Conservation (phyloP, 2,329 filamentous ascomycete genomes). For the Aschersonia sp. region DNA sequence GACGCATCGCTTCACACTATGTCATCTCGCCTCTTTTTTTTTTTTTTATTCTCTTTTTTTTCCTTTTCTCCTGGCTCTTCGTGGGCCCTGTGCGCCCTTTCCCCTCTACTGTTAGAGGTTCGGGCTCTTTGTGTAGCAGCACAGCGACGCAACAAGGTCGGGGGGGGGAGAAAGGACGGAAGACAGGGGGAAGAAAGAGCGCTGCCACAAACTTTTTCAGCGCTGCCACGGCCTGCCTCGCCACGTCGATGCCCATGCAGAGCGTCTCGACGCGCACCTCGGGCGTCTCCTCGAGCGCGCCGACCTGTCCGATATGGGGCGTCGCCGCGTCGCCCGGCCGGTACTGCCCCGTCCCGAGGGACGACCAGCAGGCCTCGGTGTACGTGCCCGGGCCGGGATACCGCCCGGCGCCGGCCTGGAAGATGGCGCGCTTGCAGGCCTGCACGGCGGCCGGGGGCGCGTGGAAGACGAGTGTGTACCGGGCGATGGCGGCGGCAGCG, state of each 20-base stretch:
- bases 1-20: too few relatives aligned
- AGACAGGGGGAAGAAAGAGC: background rate
- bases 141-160: background rate
- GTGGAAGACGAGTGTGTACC: slow-evolving; percentile 33
- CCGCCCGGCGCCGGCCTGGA: slow-evolving; percentile 40
- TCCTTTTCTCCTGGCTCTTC: too few relatives aligned
- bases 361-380: slow-evolving; percentile 37
- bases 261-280: slow-evolving; percentile 50
- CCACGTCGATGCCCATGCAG: slow-evolving; percentile 41
- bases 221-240: slow-evolving; percentile 41
- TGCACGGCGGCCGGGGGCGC: slow-evolving; percentile 27
- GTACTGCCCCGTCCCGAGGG: slow-evolving; percentile 48
- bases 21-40: too few relatives aligned
- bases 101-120: background rate
- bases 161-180: too few relatives aligned
- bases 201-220: slow-evolving; percentile 42
- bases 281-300: slow-evolving; percentile 40
- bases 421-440: slow-evolving; percentile 39
- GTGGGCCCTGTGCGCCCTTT: too few relatives aligned
- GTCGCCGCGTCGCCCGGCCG: slow-evolving; percentile 45
- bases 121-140: background rate
- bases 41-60: too few relatives aligned
- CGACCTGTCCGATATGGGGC: slow-evolving; percentile 45
- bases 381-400: slow-evolving; percentile 36
- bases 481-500: background rate